Base-by-base conservation (phyloP, 495 filamentous ascomycete genomes). In the Tuber calosporum region DNA sequence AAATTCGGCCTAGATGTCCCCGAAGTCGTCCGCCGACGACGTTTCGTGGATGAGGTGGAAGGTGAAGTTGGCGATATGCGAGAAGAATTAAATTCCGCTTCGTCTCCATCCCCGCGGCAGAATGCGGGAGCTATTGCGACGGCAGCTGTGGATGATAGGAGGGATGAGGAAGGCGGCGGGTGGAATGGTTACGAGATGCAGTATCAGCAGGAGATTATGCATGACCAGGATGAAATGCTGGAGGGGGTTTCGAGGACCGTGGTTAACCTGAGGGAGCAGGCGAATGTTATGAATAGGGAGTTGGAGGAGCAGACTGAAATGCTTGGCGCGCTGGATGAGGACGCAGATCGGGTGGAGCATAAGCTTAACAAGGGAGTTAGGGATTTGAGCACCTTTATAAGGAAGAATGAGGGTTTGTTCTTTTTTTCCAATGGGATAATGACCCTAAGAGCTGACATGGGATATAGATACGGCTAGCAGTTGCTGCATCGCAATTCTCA, bases 231-330 rank as follows among this genome's bases (percentile, higher is more conserved):
- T 82, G 86, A 95, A 85, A 89, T 93, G 76, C 85, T 99, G 9
- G 94, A 97, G 82, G 91, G 91, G 4, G 96, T 99, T 62, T 97
- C 92, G 80, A 88, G 89, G 77, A 98, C 95, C 2, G 95, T 99
- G 45, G 94, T 93, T 0, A 97, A 92, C 80, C 81, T 99, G 79
- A 84, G 93, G 69, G 85, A 90, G 82, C 94, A 97, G 85, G 96
- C 96, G 22, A 89, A 95, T 83, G 90, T 91, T 75, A 98, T 99
- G 94, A 94, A 94, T 11, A 84, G 94, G 71, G 95, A 99, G 83
- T 84, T 99, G 68, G 96, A 97, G 82, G 94, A 97, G 82, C 95
- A 99, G 86, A 86, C 84, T 34, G 90, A 92, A 40, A 84, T 92
- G 83, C 85, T 99, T 68, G 89, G 93, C 71, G 88, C 90, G 71